Base-by-base conservation (phyloP, 768 basidiomycete genomes). In the Trametes villosa region DNA sequence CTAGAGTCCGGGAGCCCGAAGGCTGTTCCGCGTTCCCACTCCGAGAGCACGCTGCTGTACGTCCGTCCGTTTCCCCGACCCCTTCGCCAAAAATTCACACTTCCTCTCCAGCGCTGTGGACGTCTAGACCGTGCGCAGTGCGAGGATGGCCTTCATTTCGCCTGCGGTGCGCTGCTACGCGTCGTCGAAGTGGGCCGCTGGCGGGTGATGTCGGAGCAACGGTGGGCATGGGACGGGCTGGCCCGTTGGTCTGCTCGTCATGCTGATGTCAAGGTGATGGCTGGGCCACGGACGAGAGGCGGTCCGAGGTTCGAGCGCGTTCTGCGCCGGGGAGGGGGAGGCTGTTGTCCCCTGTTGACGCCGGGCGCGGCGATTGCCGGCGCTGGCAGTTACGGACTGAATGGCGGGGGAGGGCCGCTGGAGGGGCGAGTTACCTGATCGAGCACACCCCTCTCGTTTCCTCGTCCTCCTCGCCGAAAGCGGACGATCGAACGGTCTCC, bases 351-450 rank as follows among this genome's bases (percentile, higher is more conserved):
- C 30, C 40, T 46, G 55, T 57, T 53, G 53, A 51, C 49, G 53
- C 33, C n/a, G 20, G 17, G 46, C 26, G 33, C 58, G 64, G 64
- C 59, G 60, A 65, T 65, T 50, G 56, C 64, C 59, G 64, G 36
- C 41, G 50, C n/a, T n/a, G n/a, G n/a, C n/a, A n/a, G n/a, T 8
- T 40, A 20, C 29, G 36, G 42, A 31, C 5, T 15, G 44, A 57
- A 53, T 57, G 56, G 40, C 57, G 52, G 57, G 47, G 27, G 27
- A 36, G 7, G 36, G 13, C 36, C 36, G 6, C n/a, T n/a, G n/a
- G 33, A 34, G 57, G 45, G 62, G 42, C 27, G 31, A 33, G n/a
- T 64, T 65, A n/a, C 64, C 64, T 20, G 26, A 44, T 65, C 42
- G 56, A 49, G 64, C 51, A 44, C 38, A 27, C 47, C 46, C 52